A percentile compares a stretch with the other conserved stretches of the same genome.
phyloP scores from a whole-genome alignment of 176 grass and related monocot species.

The Oryza longistaminata region DNA sequence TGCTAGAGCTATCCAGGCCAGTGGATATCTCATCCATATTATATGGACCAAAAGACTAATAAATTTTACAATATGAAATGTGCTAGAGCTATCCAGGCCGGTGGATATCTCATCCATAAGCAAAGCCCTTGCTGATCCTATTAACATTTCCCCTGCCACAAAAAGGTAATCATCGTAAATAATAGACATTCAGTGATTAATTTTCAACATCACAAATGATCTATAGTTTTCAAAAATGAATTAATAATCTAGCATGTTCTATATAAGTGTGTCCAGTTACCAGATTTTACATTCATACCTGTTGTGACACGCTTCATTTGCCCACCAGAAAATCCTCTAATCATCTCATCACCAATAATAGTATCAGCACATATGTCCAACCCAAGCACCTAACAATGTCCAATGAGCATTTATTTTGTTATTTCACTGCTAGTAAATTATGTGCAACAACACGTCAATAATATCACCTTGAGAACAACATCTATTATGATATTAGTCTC shows the following conservation, averaged over 20 bases:
- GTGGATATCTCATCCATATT: too few relatives aligned
- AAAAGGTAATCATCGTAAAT: neutral
- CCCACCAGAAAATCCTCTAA: conserved; percentile 73
- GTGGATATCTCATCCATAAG: conserved; percentile 81
- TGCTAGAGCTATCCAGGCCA: too few relatives aligned
- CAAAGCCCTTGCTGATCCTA: conserved; percentile 50
- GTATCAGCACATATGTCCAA: conserved; percentile 65
- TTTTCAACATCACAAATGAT: too few relatives aligned
- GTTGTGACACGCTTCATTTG: conserved; percentile 69
- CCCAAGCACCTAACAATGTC: conserved; percentile 47
- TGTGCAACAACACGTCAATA: too few relatives aligned
- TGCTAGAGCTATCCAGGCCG: conserved; percentile 66
- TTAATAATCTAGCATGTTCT: too few relatives aligned
- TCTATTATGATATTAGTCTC: conserved; percentile 53
- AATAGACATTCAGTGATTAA: too few relatives aligned
- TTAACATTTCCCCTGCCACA: conserved; percentile 55
- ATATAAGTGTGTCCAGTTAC: too few relatives aligned
- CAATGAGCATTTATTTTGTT: too few relatives aligned
- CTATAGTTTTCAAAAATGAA: too few relatives aligned
- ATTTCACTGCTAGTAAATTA: too few relatives aligned
- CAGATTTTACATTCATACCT: conserved; percentile 26
- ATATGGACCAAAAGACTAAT: conserved; percentile 46
- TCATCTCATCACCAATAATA: conserved; percentile 72
- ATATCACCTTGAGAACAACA: conserved; percentile 60
- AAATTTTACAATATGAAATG: conserved; percentile 55